Percentiles rank a stretch among this genome's conserved stretches.
Evolutionary conservation across 768 basidiomycete genomes (phyloP).

Genomic region (Psilocybe azurescens): DNA sequence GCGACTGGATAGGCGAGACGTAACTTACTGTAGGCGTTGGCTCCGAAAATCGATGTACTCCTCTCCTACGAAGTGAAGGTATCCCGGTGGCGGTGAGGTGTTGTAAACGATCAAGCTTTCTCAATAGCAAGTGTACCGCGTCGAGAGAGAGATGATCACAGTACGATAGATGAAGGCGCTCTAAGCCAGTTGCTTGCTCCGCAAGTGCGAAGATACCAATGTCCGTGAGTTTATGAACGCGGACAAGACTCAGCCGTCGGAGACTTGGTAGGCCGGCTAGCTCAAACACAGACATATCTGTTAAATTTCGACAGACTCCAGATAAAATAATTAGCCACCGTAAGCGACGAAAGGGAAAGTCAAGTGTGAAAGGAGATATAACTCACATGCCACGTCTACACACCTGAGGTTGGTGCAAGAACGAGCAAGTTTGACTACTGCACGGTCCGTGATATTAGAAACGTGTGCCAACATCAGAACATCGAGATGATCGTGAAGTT

Average conservation of each 20-base stretch:
- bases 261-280: slow-evolving; percentile 72
- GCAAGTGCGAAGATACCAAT: slow-evolving; percentile 80
- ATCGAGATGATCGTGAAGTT: slow-evolving; percentile 78
- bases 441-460: slow-evolving; percentile 78
- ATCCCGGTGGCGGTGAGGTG: slow-evolving; percentile 85
- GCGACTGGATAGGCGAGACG: slow-evolving; percentile 13
- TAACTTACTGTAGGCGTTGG: slow-evolving; percentile 62
- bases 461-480: slow-evolving; percentile 84
- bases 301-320: slow-evolving; percentile 80
- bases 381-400: slow-evolving; percentile 88
- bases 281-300: slow-evolving; percentile 86
- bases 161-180: slow-evolving; percentile 86
- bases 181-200: slow-evolving; percentile 70
- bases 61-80: slow-evolving; percentile 70
- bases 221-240: slow-evolving; percentile 85
- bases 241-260: slow-evolving; percentile 79
- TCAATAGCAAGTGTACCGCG: slow-evolving; percentile 74
- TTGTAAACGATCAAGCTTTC: slow-evolving; percentile 60
- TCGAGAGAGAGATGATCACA: slow-evolving; percentile 82
- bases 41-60: slow-evolving; percentile 80
- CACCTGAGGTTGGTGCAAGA: slow-evolving; percentile 76
- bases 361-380: slow-evolving; percentile 13
- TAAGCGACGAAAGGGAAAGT: slow-evolving; percentile 13
- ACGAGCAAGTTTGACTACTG: slow-evolving; percentile 69
- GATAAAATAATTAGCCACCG: slow-evolving; percentile 14